phyloP scores from a whole-genome alignment of 305 asterid species.

The Solanum hybrid region DNA sequence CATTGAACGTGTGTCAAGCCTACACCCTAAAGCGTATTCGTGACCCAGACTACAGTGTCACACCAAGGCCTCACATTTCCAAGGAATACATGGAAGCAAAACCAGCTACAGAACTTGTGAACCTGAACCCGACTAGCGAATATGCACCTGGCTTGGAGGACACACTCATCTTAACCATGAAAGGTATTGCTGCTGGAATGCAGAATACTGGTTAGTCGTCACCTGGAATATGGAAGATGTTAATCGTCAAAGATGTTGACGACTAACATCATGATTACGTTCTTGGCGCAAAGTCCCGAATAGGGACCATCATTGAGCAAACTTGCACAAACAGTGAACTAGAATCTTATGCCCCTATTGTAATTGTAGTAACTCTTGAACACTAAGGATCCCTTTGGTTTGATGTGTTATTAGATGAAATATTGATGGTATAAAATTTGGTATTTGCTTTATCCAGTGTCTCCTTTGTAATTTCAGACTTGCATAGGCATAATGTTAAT shows the following conservation, averaged over 20 bases:
- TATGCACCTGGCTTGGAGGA: conserved; percentile 14
- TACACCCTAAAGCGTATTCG: conserved; percentile 11
- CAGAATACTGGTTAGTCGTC: conserved; percentile 13
- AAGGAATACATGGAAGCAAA: conserved; percentile 5
- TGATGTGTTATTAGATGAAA: not conserved
- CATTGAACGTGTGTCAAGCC: conserved; percentile 12
- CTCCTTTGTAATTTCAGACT: not conserved
- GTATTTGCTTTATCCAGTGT: not conserved
- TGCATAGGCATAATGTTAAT: not conserved
- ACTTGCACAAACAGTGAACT: not conserved
- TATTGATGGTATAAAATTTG: not conserved
- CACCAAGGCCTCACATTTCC: conserved; percentile 4
- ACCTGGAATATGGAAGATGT: not conserved
- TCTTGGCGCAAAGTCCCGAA: not conserved
- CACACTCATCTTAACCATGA: conserved; percentile 14
- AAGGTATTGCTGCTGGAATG: conserved; percentile 17
- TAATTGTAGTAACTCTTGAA: not conserved
- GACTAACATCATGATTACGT: not conserved
- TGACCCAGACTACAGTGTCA: conserved; percentile 3
- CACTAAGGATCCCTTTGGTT: not conserved
- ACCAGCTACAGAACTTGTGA: conserved; percentile 9
- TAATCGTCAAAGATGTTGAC: not conserved
- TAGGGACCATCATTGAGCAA: not conserved
- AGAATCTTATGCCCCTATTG: not conserved
- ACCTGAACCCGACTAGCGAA: conserved; percentile 12